Evolutionary conservation across 192 early-diverging fungal species (phyloP).

Genomic region (Podila clonocystis): DNA sequence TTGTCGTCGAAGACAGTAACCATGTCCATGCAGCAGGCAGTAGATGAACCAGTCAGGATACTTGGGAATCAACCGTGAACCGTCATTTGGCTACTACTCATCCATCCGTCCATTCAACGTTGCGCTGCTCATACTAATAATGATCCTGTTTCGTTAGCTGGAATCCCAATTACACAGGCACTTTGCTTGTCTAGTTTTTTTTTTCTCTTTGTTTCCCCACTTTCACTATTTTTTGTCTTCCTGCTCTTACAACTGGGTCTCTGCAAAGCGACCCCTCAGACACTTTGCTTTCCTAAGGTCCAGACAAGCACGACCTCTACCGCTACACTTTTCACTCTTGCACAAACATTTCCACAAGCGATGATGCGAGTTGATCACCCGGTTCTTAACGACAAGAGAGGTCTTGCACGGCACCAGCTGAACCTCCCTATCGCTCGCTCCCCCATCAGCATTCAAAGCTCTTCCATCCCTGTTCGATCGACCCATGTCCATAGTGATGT

Average conservation of each 20-base stretch:
- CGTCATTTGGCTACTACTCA: not conserved
- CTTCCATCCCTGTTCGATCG: not conserved
- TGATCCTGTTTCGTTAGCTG: too few species aligned
- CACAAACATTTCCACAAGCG: not conserved
- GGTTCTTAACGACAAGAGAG: constrained; percentile 11
- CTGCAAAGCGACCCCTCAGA: not conserved
- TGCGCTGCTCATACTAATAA: too few species aligned
- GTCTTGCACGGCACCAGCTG: constrained; percentile 14
- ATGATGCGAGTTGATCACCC: not conserved
- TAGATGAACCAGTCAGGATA: not conserved
- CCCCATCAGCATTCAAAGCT: constrained; percentile 26
- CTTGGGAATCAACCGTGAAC: not conserved
- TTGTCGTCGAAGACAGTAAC: not conserved
- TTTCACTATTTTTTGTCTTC: too few species aligned
- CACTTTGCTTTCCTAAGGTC: not conserved
- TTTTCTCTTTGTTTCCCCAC: not conserved
- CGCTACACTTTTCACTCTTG: not conserved
- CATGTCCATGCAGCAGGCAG: too few species aligned
- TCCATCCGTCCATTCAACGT: not conserved
- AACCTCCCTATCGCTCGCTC: constrained; percentile 23
- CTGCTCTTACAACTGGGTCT: too few species aligned
- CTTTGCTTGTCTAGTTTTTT: not conserved
- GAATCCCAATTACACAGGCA: too few species aligned
- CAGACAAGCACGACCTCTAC: not conserved
- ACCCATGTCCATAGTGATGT: not conserved